Evolutionary conservation across 805 yeast species (phyloP).

Genomic region (Pichia nakasei): DNA sequence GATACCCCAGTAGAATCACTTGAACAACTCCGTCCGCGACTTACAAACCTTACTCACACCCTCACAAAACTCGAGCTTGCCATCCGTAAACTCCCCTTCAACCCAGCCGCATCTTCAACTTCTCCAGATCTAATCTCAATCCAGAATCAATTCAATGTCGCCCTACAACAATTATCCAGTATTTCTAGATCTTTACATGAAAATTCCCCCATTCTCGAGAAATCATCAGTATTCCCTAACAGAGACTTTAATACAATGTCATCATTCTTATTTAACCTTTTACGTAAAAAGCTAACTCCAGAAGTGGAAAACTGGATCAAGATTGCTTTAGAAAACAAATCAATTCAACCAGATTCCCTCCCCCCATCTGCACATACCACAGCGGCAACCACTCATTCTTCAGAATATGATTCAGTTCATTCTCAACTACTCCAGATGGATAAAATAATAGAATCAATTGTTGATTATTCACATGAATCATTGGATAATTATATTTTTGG

Average conservation of each 20-base stretch:
- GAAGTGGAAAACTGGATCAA: constrained; percentile 82
- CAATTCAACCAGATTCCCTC: no score
- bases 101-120: constrained; percentile 21
- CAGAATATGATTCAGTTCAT: not conserved
- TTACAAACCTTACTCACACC: constrained; percentile 56
- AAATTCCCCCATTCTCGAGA: constrained; percentile 47
- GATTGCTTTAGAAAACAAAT: constrained; percentile 6
- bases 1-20: constrained; percentile 54
- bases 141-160: constrained; percentile 77
- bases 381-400: not conserved
- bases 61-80: constrained; percentile 48
- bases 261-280: constrained; percentile 69
- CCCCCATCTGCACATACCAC: not conserved
- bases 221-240: constrained; percentile 76
- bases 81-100: constrained; percentile 28
- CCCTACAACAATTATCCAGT: constrained; percentile 73
- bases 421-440: constrained; percentile 26
- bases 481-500: constrained; percentile 51
- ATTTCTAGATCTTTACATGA: constrained; percentile 61
- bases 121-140: constrained; percentile 42
- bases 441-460: constrained; percentile 64
- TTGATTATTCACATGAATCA: constrained; percentile 41
- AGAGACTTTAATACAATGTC: constrained; percentile 83
- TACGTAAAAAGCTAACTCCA: constrained; percentile 83
- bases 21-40: constrained; percentile 52